Evolutionary conservation across 164 flowering plant species (phyloP).

Genomic region (Umbilicus rupestris): DNA sequence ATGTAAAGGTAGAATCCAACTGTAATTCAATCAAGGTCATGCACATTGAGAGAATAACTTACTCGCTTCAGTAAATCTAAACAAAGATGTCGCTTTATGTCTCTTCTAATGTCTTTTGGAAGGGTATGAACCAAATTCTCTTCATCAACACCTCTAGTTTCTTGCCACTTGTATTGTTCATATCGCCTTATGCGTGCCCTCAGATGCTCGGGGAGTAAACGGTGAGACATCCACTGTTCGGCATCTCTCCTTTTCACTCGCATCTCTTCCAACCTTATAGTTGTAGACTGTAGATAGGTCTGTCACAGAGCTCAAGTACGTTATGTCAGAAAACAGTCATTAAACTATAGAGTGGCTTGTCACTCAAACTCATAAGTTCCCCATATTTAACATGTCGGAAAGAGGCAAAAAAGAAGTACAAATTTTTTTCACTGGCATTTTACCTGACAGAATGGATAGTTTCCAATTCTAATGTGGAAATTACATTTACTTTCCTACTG

Average conservation of each 20-base stretch:
- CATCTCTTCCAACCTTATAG: slow-evolving; percentile 45
- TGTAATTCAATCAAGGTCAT: background rate
- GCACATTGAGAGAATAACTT: slow-evolving; percentile 8
- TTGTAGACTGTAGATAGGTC: slow-evolving; percentile 45
- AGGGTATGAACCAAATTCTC: slow-evolving; percentile 29
- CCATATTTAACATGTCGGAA: background rate
- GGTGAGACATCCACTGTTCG: slow-evolving; percentile 49
- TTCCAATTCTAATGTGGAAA: too few relatives aligned
- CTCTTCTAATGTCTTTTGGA: slow-evolving; percentile 44
- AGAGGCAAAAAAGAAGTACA: background rate
- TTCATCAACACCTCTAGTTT: slow-evolving; percentile 50
- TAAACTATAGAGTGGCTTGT: background rate
- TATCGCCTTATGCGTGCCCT: slow-evolving; percentile 39
- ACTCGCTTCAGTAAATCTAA: slow-evolving; percentile 40
- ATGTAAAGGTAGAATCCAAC: too few relatives aligned
- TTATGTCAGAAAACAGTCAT: background rate
- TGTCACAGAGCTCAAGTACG: slow-evolving; percentile 14
- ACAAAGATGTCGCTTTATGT: slow-evolving; percentile 46
- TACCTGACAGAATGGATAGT: too few relatives aligned
- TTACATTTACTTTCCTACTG: background rate
- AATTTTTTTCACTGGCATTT: too few relatives aligned
- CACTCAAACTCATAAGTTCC: background rate
- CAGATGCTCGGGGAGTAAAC: slow-evolving; percentile 37
- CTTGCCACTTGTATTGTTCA: slow-evolving; percentile 50
- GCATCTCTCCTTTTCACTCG: slow-evolving; percentile 45